Conservation (phyloP, 1,284 basidiomycete species). For the Apiotrichum mycotoxinovorans region DNA sequence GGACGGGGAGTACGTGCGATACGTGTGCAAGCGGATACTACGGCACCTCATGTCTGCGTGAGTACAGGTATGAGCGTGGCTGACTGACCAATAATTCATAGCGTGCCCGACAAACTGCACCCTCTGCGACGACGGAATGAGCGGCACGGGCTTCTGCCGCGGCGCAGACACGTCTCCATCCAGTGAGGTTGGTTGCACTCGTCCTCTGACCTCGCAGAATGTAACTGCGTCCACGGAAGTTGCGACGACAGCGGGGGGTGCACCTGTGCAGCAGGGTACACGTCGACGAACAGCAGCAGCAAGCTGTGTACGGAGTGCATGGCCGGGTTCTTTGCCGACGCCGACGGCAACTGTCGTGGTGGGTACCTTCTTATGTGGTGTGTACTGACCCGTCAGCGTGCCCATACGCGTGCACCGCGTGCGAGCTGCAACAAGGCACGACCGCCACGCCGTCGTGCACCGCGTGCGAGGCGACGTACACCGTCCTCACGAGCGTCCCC, state of each 20-base stretch:
- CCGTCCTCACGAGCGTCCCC: slow-evolving; percentile 29
- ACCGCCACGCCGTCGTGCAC: slow-evolving; percentile 27
- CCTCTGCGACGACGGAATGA: slow-evolving; percentile 48
- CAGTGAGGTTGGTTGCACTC: slow-evolving; percentile 14
- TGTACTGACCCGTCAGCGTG: slow-evolving; percentile 39
- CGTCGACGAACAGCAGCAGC: slow-evolving; percentile 27
- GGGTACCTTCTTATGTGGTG: slow-evolving; percentile 5
- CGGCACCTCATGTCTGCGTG: slow-evolving; percentile 42
- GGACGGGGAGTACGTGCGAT: slow-evolving; percentile 35
- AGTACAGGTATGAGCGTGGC: not conserved
- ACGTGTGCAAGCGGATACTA: slow-evolving; percentile 40
- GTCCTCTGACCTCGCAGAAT: slow-evolving; percentile 32
- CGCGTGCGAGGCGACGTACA: slow-evolving; percentile 33
- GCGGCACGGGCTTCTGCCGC: slow-evolving; percentile 48
- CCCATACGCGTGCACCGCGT: slow-evolving; percentile 45
- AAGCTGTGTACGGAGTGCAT: slow-evolving; percentile 47
- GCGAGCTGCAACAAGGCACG: slow-evolving; percentile 31
- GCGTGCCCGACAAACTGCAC: slow-evolving; percentile 41
- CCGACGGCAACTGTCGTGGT: slow-evolving; percentile 45
- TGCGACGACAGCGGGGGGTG: slow-evolving; percentile 43
- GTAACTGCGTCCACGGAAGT: slow-evolving; percentile 49
- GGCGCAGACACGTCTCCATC: slow-evolving; percentile 24
- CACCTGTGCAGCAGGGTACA: slow-evolving; percentile 48
- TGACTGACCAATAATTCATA: too few relatives aligned
- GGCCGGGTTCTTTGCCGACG: slow-evolving; percentile 43